phyloP scores from a whole-genome alignment of 768 basidiomycete species.

The Mrakia blollopis region DNA sequence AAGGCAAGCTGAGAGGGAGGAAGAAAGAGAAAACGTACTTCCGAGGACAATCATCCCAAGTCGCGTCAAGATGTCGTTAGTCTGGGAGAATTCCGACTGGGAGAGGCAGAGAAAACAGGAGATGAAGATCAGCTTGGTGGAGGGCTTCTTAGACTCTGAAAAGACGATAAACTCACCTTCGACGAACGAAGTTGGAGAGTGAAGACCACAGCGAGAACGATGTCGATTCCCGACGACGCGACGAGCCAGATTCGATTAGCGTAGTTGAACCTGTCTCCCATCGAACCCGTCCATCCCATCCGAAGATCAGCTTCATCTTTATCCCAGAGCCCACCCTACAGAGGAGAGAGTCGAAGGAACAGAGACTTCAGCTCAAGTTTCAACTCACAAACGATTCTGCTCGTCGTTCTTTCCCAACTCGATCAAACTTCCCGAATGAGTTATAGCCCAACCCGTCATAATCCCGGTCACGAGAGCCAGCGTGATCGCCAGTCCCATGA shows the following conservation, averaged over 20 bases:
- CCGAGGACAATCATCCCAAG: not conserved
- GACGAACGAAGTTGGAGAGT: not conserved
- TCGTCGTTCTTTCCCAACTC: not conserved
- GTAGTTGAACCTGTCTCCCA: not conserved
- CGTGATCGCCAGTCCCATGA: not conserved
- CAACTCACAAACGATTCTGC: not conserved
- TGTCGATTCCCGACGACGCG: not conserved
- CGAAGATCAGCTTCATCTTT: not conserved
- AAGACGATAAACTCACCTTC: not conserved
- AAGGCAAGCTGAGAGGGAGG: not conserved
- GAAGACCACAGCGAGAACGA: not conserved
- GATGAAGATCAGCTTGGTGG: not conserved
- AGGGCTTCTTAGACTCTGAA: not conserved
- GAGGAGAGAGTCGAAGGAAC: too few species aligned
- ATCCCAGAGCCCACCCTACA: not conserved
- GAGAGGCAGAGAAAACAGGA: not conserved
- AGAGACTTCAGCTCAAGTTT: not conserved
- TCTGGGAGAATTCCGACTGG: not conserved
- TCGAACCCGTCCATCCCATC: not conserved
- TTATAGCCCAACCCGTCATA: not conserved
- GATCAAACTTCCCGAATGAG: not conserved
- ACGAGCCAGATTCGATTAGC: not conserved
- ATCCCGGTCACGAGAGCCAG: not conserved
- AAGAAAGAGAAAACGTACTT: not conserved
- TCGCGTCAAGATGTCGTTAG: not conserved